These are phyloP conservation scores for Tulasnella sp. DNA, from an alignment of 768 basidiomycete species.

Conservation along the genomic window DNA sequence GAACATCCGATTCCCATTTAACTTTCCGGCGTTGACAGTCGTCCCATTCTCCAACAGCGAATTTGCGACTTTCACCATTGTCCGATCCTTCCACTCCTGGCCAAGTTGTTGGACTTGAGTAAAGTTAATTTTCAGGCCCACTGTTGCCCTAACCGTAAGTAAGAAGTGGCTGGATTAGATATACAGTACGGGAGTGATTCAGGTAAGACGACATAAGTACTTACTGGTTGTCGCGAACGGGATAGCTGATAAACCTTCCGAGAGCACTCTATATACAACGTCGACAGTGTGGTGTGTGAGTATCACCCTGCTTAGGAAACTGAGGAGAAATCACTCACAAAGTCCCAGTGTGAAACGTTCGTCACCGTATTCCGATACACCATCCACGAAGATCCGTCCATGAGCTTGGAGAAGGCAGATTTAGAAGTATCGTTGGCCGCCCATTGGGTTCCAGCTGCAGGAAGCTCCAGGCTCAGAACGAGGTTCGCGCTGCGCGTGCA, in stretches of 20 bases:
- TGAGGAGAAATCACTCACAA: constrained; percentile 39
- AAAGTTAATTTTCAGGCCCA: constrained; percentile 50
- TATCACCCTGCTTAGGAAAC: constrained; percentile 32
- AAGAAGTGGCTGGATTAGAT: background rate
- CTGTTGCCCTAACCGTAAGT: constrained; percentile 41
- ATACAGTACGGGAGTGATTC: background rate
- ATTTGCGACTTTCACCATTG: constrained; percentile 36
- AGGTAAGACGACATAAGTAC: constrained; percentile 26
- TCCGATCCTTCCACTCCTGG: constrained; percentile 42
- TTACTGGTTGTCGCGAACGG: constrained; percentile 43
- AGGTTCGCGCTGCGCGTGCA: constrained; percentile 46
- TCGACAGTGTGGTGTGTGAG: constrained; percentile 26
- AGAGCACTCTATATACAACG: constrained; percentile 50
- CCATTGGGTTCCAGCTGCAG: constrained; percentile 52
- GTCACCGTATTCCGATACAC: constrained; percentile 53
- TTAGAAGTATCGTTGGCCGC: constrained; percentile 37
- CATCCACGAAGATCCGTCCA: constrained; percentile 63
- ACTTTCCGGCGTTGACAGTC: constrained; percentile 47
- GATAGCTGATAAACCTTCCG: constrained; percentile 60
- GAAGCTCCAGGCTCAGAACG: constrained; percentile 52
- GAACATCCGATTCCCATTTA: constrained; percentile 56
- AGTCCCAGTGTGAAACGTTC: constrained; percentile 59
- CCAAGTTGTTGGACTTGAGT: constrained; percentile 46
- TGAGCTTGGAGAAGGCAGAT: constrained; percentile 46
- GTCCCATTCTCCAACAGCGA: constrained; percentile 33